phyloP scores from a whole-genome alignment of 2,329 filamentous ascomycete genomes.

The Venturia nashicola region DNA sequence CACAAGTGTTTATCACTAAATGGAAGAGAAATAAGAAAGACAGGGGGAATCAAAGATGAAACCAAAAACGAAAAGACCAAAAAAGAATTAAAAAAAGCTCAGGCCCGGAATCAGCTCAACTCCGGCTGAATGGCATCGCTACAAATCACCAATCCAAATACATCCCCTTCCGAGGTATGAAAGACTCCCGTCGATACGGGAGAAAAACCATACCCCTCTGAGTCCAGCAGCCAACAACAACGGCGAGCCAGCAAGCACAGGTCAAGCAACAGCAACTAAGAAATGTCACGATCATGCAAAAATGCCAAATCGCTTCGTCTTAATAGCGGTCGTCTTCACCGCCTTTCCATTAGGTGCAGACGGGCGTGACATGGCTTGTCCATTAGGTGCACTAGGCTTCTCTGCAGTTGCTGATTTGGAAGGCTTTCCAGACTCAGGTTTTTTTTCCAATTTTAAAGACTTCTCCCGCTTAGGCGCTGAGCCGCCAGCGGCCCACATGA shows the following conservation, averaged over 20 bases:
- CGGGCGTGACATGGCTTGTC: constrained; percentile 4
- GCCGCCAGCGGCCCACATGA: constrained; percentile 17
- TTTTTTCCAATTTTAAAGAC: constrained; percentile 18
- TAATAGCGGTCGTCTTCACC: not conserved
- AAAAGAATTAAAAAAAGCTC: not conserved
- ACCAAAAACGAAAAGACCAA: not conserved
- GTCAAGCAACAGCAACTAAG: constrained; percentile 12
- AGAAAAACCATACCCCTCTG: constrained; percentile 18
- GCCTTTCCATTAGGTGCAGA: constrained; percentile 7
- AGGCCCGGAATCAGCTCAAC: not conserved
- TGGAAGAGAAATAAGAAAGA: not conserved
- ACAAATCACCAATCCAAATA: not conserved
- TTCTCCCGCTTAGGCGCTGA: constrained; percentile 9
- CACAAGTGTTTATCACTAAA: too few species aligned
- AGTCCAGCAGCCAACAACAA: constrained; percentile 11
- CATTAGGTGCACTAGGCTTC: not conserved
- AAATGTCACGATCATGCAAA: constrained; percentile 2
- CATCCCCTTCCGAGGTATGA: constrained; percentile 14
- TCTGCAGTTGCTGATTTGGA: not conserved
- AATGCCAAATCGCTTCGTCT: not conserved
- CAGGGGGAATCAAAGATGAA: not conserved
- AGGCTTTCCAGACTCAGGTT: constrained; percentile 15
- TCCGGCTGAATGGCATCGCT: not conserved
- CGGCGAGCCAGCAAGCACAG: constrained; percentile 10
- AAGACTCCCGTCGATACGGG: constrained; percentile 17